These are phyloP conservation scores for Solanum gracilifrons DNA, from an alignment of 257 asterid genomes.

Conservation along the genomic window DNA sequence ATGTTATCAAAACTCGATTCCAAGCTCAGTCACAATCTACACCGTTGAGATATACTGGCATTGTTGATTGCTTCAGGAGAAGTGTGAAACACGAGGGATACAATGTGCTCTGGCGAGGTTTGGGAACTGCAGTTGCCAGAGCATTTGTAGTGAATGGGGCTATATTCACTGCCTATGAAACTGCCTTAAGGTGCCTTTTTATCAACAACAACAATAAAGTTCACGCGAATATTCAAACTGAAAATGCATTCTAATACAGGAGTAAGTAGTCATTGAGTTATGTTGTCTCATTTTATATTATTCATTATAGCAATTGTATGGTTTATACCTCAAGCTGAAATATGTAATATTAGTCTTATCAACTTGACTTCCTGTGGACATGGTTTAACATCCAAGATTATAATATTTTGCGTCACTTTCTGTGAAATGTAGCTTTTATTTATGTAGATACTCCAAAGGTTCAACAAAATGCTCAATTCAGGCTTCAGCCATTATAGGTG, in stretches of 20 bases:
- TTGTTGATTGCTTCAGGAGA: constrained; percentile 38
- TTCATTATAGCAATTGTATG: not conserved
- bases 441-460: not conserved
- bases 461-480: not conserved
- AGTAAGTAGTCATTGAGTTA: not conserved
- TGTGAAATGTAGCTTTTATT: not conserved
- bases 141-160: constrained; percentile 75
- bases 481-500: not conserved
- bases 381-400: not conserved
- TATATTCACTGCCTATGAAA: constrained; percentile 63
- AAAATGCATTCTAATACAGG: constrained; percentile 12
- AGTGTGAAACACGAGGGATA: constrained; percentile 54
- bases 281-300: not conserved
- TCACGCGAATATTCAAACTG: constrained; percentile 16
- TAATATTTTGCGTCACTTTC: not conserved
- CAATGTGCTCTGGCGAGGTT: constrained; percentile 65
- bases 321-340: constrained; percentile 15
- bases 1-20: constrained; percentile 60
- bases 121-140: constrained; percentile 62
- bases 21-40: constrained; percentile 40
- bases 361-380: constrained; percentile 51
- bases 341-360: constrained; percentile 28
- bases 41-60: constrained; percentile 28
- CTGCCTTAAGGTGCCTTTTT: constrained; percentile 42
- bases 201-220: constrained; percentile 1